phyloP scores from a whole-genome alignment of 2,329 filamentous ascomycete genomes.

The Xylaria hypoxylon region DNA sequence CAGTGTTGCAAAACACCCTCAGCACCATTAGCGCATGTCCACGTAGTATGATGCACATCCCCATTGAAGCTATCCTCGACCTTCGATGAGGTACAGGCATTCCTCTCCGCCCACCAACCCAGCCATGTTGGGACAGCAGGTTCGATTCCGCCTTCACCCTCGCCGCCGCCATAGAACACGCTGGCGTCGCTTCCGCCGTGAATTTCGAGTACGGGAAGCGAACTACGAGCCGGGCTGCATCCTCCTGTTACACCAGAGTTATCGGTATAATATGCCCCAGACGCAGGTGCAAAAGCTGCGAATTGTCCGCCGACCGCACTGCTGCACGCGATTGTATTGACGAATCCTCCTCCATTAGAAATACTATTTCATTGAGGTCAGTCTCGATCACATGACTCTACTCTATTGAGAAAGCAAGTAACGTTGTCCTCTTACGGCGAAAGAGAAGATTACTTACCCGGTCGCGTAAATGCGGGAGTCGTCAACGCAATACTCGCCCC shows the following conservation, averaged over 20 bases:
- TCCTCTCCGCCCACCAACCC: constrained; percentile 56
- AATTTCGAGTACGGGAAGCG: constrained; percentile 58
- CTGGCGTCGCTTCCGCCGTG: constrained; percentile 59
- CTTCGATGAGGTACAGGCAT: constrained; percentile 52
- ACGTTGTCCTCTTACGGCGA: not conserved
- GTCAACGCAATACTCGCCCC: constrained; percentile 57
- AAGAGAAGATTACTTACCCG: constrained; percentile 46
- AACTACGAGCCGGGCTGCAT: constrained; percentile 54
- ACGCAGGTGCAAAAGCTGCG: constrained; percentile 59
- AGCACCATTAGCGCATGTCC: constrained; percentile 54
- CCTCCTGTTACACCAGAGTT: constrained; percentile 49
- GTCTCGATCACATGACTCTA: not conserved
- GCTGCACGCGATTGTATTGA: constrained; percentile 60
- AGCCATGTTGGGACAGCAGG: constrained; percentile 58
- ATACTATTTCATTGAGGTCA: constrained; percentile 42
- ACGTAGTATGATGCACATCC: constrained; percentile 57
- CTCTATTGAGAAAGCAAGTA: not conserved
- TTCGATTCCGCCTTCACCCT: constrained; percentile 56
- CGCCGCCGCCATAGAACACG: constrained; percentile 58
- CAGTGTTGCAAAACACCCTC: constrained; percentile 57
- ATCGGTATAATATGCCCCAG: constrained; percentile 60
- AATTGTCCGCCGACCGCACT: constrained; percentile 56
- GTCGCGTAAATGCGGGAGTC: constrained; percentile 58
- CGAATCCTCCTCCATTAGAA: constrained; percentile 62
- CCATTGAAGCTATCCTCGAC: constrained; percentile 53